Conservation (phyloP, 768 basidiomycete genomes). For the Suillus hirtellus region DNA sequence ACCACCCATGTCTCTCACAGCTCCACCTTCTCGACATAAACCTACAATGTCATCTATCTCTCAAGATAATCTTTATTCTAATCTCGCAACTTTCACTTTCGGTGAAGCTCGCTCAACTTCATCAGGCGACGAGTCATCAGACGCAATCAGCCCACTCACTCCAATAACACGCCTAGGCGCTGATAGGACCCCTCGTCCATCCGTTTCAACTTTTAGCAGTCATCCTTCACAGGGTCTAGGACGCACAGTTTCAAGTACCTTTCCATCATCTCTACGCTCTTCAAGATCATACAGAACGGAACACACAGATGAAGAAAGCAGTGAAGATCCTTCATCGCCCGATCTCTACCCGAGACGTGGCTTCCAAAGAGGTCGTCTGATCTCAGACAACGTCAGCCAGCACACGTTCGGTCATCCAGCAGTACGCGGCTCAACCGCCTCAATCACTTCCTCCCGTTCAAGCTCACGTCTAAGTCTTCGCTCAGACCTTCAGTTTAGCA, state of each 20-base stretch:
- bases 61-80: slow-evolving; percentile 38
- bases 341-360: slow-evolving; percentile 21
- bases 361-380: slow-evolving; percentile 25
- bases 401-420: slow-evolving; percentile 52
- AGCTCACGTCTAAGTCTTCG: slow-evolving; percentile 35
- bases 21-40: slow-evolving; percentile 1
- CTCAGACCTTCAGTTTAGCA: slow-evolving; percentile 42
- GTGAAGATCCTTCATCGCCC: slow-evolving; percentile 38
- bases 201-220: slow-evolving; percentile 33
- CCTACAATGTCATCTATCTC: slow-evolving; percentile 4
- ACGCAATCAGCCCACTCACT: slow-evolving; percentile 40
- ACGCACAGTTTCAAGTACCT: slow-evolving; percentile 24
- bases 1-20: neutral
- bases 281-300: slow-evolving; percentile 14
- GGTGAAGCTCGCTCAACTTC: slow-evolving; percentile 30
- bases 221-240: slow-evolving; percentile 34
- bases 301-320: slow-evolving; percentile 32
- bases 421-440: slow-evolving; percentile 32
- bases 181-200: slow-evolving; percentile 48
- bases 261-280: slow-evolving; percentile 15
- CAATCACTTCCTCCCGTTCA: slow-evolving; percentile 41
- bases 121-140: slow-evolving; percentile 20
- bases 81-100: slow-evolving; percentile 44
- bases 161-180: slow-evolving; percentile 26
- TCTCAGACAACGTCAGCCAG: slow-evolving; percentile 46